phyloP scores from a whole-genome alignment of 2,329 filamentous ascomycete genomes.

The Colletotrichum horii region DNA sequence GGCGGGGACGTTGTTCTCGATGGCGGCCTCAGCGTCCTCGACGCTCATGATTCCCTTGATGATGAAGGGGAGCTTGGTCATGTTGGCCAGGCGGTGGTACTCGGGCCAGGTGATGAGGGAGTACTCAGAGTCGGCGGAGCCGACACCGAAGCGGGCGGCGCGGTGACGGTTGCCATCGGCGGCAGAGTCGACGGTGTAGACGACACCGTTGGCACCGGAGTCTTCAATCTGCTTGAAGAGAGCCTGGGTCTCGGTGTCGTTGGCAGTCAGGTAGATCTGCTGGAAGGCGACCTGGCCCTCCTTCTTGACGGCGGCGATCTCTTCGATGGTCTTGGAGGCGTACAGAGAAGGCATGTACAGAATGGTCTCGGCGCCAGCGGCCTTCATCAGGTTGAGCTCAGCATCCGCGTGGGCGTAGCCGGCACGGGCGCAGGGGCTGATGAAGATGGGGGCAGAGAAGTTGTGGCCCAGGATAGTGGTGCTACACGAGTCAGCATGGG shows the following conservation, averaged over 20 bases:
- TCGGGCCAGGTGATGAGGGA: constrained; percentile 35
- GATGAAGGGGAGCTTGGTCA: constrained; percentile 43
- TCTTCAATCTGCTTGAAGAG: constrained; percentile 35
- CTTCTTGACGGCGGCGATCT: constrained; percentile 41
- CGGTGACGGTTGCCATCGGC: constrained; percentile 45
- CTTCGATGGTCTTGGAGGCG: constrained; percentile 37
- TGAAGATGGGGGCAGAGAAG: constrained; percentile 61
- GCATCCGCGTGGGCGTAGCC: constrained; percentile 49
- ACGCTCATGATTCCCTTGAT: constrained; percentile 45
- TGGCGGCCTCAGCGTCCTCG: constrained; percentile 39
- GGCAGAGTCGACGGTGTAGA: constrained; percentile 45
- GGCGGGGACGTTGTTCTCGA: constrained; percentile 35
- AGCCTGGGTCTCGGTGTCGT: constrained; percentile 36
- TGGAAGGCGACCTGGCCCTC: constrained; percentile 43
- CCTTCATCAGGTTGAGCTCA: constrained; percentile 55
- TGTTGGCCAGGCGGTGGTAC: constrained; percentile 38
- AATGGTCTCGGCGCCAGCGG: constrained; percentile 51
- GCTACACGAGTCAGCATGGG: constrained; percentile 24
- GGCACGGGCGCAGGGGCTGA: constrained; percentile 52
- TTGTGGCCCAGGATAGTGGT: constrained; percentile 59
- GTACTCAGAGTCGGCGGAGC: constrained; percentile 32
- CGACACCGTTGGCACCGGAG: constrained; percentile 39
- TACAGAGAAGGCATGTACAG: constrained; percentile 52
- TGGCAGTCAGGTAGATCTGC: constrained; percentile 36
- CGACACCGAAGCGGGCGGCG: constrained; percentile 41